Evolutionary conservation across 495 filamentous ascomycete genomes (phyloP).

Genomic region (Talaromyces borbonicus): DNA sequence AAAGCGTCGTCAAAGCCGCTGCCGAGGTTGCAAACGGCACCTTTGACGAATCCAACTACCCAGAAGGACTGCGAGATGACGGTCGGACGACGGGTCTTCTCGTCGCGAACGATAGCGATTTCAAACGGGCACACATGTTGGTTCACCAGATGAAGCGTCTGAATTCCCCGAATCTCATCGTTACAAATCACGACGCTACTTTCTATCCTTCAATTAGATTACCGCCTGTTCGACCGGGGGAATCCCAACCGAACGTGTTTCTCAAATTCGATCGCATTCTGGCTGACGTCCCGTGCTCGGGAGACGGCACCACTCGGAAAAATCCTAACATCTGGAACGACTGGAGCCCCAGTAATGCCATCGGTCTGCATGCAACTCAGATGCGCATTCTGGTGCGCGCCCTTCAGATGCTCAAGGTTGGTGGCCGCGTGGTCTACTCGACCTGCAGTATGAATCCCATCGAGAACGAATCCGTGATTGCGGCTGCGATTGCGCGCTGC

Average conservation of each 20-base stretch:
- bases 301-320: conserved; percentile 87
- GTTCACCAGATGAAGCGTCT: conserved; percentile 95
- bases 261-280: conserved; percentile 95
- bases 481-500: conserved; percentile 77
- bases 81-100: conserved; percentile 83
- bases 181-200: conserved; percentile 96
- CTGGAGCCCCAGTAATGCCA: conserved; percentile 73
- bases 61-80: conserved; percentile 56
- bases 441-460: conserved; percentile 97
- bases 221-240: conserved; percentile 36
- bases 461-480: conserved; percentile 92
- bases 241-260: conserved; percentile 52
- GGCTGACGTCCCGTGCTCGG: conserved; percentile 93
- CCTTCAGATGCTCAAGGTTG: conserved; percentile 92
- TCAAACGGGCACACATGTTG: conserved; percentile 90
- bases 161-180: conserved; percentile 91
- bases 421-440: conserved; percentile 89
- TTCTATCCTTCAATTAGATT: conserved; percentile 87
- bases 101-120: conserved; percentile 92
- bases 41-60: conserved; percentile 37
- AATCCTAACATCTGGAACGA: conserved; percentile 90
- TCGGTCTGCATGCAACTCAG: conserved; percentile 79
- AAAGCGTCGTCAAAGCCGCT: conserved; percentile 52
- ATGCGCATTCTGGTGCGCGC: conserved; percentile 83
- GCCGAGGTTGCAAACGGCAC: conserved; percentile 40